A percentile compares a stretch with the other conserved stretches of the same genome.
These are phyloP conservation scores for Ampelocalamus luodianensis DNA, from an alignment of 176 grass and related monocot genomes.

Conservation along the genomic window DNA sequence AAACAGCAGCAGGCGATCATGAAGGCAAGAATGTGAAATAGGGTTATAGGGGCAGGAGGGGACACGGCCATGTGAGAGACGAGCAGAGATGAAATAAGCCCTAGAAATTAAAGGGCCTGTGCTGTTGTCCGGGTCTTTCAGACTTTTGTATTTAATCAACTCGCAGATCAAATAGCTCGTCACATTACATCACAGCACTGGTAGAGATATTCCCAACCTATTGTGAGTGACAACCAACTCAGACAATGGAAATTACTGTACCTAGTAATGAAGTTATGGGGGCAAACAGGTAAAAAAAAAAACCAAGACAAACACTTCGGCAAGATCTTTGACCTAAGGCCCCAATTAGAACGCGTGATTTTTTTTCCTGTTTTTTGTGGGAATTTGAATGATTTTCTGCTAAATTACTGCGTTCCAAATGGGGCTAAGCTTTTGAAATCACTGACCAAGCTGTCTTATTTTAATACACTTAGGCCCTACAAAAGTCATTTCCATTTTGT, in stretches of 20 bases:
- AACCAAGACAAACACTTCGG: no score
- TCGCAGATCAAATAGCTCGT: constrained; percentile 16
- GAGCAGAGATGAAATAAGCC: constrained; percentile 32
- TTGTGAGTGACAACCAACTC: not conserved
- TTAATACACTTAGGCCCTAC: not conserved
- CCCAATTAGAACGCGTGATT: no score
- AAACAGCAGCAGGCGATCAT: constrained; percentile 13
- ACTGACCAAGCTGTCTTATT: not conserved
- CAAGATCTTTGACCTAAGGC: no score
- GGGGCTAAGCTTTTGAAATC: not conserved
- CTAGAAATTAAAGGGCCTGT: constrained; percentile 33
- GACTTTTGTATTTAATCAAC: constrained; percentile 9
- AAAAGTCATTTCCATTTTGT: not conserved
- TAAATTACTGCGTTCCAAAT: no score
- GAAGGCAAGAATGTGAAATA: constrained; percentile 44
- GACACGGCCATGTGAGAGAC: constrained; percentile 51
- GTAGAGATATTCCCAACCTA: not conserved
- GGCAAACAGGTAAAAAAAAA: not conserved
- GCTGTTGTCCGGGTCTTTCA: constrained; percentile 36
- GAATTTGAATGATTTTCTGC: no score
- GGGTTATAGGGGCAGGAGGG: constrained; percentile 26
- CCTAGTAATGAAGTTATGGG: not conserved
- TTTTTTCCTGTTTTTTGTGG: no score
- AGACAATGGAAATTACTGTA: not conserved
- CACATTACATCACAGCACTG: constrained; percentile 28